A percentile compares a stretch with the other conserved stretches of the same genome.
These are phyloP conservation scores for Glebionis coronaria DNA, from an alignment of 129 eudicot species.

Conservation along the genomic window DNA sequence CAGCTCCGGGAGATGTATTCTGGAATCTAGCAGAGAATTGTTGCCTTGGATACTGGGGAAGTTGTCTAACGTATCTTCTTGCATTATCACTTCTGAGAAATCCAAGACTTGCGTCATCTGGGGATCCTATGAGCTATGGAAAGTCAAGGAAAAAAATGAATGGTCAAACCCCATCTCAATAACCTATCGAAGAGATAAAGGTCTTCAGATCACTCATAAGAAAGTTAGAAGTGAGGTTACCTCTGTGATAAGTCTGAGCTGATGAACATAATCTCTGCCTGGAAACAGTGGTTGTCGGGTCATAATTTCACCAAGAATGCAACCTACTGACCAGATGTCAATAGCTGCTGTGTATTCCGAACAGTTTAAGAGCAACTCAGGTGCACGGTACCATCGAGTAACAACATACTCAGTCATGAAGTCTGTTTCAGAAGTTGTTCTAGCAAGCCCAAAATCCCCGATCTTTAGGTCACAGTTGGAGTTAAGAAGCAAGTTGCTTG, in stretches of 20 bases:
- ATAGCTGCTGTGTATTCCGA: conserved; percentile 28
- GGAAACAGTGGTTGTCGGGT: conserved; percentile 24
- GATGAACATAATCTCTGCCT: conserved; percentile 27
- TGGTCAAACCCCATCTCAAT: conserved; percentile 1
- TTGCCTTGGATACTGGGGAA: conserved; percentile 63
- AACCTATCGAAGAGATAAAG: too few relatives aligned
- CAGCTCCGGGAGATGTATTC: conserved; percentile 49
- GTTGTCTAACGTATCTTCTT: conserved; percentile 65
- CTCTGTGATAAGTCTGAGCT: conserved; percentile 27
- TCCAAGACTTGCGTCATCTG: conserved; percentile 65
- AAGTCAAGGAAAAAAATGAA: conserved; percentile 1
- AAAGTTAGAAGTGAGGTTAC: neutral
- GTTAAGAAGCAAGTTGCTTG: conserved; percentile 23
- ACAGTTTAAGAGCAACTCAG: conserved; percentile 23
- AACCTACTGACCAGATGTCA: conserved; percentile 30
- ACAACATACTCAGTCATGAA: conserved; percentile 35
- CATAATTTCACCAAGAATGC: conserved; percentile 25
- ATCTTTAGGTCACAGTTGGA: conserved; percentile 22
- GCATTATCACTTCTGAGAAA: conserved; percentile 76
- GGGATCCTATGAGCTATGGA: conserved; percentile 63
- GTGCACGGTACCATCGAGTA: conserved; percentile 26
- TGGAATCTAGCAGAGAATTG: conserved; percentile 63
- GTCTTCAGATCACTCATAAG: too few relatives aligned
- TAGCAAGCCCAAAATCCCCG: conserved; percentile 28
- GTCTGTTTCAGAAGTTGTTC: conserved; percentile 28